Base-by-base conservation (phyloP, 106 monocot genomes). In the Dendrobium catenatum region DNA sequence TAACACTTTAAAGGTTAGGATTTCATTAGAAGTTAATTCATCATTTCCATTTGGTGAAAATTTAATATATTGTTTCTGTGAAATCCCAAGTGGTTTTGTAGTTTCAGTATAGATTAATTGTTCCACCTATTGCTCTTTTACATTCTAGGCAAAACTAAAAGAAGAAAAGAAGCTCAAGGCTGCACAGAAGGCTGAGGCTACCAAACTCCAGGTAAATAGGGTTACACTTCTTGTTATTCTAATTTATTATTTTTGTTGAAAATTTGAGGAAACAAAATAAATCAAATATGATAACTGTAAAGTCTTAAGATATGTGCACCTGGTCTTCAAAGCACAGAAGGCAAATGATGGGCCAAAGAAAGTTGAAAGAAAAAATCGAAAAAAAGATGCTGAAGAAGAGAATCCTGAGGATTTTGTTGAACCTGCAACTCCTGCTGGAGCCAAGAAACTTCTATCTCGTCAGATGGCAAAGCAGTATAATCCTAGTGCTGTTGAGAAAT, bases 381-480 rank as follows among this genome's bases (percentile, higher is more conserved):
- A 80, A 73, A 90, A 74, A 77, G 90, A 80, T 43, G 81, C 72
- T 37, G 90, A 83, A 44, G 89, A 90, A 72, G 99, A 93, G 70
- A 93, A 93, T 84, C 77, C 86, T 19, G 86, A 89, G 41, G 99
- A 91, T 80, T 99, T 91, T 81, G 16, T 93, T 42, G 93, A 99
- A 43, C 99, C 91, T 54, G 81, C 84, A 22, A 99, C 99, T 31
- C 82, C 82, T 77, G 2, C 40, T 79, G 99, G 99, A 73, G 85
- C 93, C 77, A 99, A 99, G 81, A 99, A 99, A 61, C 83, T 56
- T 11, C 99, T 95, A 37, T 93, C 99, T 26, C 80, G 22, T 86
- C 86, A 89, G 73, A 90, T 99, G 93, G 93, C 99, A 2, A 99
- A 95, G 80, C 93, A 99, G 80, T 99, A 99, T 84, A 99, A 75